Percentiles rank a stretch among this genome's conserved stretches.
These are phyloP conservation scores for Naganishia randhawae DNA, from an alignment of 768 basidiomycete species.

Conservation along the genomic window DNA sequence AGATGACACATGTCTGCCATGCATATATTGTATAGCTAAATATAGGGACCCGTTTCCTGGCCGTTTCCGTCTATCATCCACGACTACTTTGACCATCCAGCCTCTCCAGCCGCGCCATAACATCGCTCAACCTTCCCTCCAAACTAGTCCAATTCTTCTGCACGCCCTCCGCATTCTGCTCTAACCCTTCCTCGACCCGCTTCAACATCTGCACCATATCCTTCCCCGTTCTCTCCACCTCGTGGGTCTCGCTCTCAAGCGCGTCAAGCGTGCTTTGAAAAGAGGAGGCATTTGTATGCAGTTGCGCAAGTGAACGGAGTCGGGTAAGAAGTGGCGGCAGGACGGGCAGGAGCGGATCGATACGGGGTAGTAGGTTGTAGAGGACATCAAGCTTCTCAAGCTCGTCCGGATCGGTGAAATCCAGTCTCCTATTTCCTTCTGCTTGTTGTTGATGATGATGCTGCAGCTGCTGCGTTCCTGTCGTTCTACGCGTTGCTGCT, in stretches of 20 bases:
- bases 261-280: conserved; percentile 66
- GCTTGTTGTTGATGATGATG: neutral
- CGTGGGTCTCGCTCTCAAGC: conserved; percentile 63
- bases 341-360: conserved; percentile 54
- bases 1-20: too few relatives aligned
- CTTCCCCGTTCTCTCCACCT: conserved; percentile 64
- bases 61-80: too few relatives aligned
- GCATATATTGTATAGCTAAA: too few relatives aligned
- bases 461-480: neutral
- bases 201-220: conserved; percentile 68
- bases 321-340: conserved; percentile 78
- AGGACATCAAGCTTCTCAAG: conserved; percentile 48
- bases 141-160: conserved; percentile 60
- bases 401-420: conserved; percentile 45
- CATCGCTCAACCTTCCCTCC: conserved; percentile 53
- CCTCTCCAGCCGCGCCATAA: conserved; percentile 37
- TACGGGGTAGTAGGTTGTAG: conserved; percentile 51
- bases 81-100: too few relatives aligned
- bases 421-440: neutral
- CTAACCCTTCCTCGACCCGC: conserved; percentile 71
- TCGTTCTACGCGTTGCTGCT: neutral
- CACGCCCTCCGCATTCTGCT: conserved; percentile 68
- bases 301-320: conserved; percentile 71
- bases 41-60: too few relatives aligned
- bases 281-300: conserved; percentile 76